These are phyloP conservation scores for Aspergillus viridinutans DNA, from an alignment of 2,329 filamentous ascomycete species.

Conservation along the genomic window DNA sequence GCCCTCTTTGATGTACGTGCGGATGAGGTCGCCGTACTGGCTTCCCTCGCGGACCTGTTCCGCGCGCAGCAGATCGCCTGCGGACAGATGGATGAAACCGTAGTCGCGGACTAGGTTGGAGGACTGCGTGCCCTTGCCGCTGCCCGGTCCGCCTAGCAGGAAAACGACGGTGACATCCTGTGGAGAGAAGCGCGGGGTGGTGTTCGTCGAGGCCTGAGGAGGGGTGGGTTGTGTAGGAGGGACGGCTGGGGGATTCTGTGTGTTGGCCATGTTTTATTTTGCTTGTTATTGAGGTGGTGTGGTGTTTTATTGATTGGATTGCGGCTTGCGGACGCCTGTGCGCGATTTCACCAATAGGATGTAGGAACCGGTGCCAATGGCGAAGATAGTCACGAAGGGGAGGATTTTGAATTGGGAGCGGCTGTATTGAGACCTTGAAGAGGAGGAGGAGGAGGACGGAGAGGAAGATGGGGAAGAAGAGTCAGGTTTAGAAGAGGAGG, in stretches of 20 bases:
- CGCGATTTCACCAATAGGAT: slow-evolving; percentile 49
- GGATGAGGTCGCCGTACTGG: slow-evolving; percentile 90
- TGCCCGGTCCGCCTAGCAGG: slow-evolving; percentile 91
- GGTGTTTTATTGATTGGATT: slow-evolving; percentile 54
- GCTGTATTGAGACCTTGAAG: slow-evolving; percentile 20
- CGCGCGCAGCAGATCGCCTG: slow-evolving; percentile 86
- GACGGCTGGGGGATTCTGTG: slow-evolving; percentile 59
- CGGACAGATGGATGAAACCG: slow-evolving; percentile 87
- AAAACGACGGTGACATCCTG: slow-evolving; percentile 88
- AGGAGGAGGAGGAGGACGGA: slow-evolving; percentile 10
- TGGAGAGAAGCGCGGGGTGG: slow-evolving; percentile 68
- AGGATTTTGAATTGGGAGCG: slow-evolving; percentile 40
- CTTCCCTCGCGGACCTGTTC: slow-evolving; percentile 85
- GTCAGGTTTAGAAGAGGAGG: slow-evolving; percentile 8
- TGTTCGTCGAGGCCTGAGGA: slow-evolving; percentile 36
- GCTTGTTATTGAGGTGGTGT: background rate
- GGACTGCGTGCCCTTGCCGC: slow-evolving; percentile 96
- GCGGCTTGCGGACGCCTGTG: slow-evolving; percentile 44
- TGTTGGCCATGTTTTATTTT: slow-evolving; percentile 17
- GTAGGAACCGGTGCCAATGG: slow-evolving; percentile 48
- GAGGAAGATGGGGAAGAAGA: slow-evolving; percentile 2
- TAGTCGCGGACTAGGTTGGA: slow-evolving; percentile 80
- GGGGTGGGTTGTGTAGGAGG: slow-evolving; percentile 48
- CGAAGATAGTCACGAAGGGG: slow-evolving; percentile 43
- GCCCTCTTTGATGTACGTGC: slow-evolving; percentile 87